A percentile compares a stretch with the other conserved stretches of the same genome.
Conservation (phyloP, 768 basidiomycete species). For the Amanita phalloides region DNA sequence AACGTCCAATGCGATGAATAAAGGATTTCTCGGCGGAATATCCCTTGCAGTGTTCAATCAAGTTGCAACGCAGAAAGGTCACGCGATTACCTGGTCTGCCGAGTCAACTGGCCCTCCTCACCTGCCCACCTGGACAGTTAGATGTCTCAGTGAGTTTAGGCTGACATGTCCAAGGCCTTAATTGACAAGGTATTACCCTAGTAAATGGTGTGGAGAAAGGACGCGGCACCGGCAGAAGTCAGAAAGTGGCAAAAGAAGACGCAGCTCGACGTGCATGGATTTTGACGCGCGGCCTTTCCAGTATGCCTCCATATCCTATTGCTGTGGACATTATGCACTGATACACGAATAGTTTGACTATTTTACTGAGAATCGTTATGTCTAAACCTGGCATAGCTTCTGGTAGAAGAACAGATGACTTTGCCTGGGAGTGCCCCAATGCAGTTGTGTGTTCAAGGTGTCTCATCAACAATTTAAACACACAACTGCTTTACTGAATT, state of each 20-base stretch:
- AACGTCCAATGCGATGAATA: slow-evolving; percentile 11
- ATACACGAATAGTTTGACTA: background rate
- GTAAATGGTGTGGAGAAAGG: slow-evolving; percentile 44
- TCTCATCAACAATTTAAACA: background rate
- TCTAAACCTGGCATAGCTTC: background rate
- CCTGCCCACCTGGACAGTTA: slow-evolving; percentile 46
- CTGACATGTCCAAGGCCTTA: background rate
- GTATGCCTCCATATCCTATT: background rate
- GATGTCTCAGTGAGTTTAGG: slow-evolving; percentile 34
- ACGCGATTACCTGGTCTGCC: slow-evolving; percentile 34
- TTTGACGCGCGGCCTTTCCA: background rate
- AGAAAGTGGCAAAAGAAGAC: slow-evolving; percentile 59
- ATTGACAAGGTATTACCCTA: slow-evolving; percentile 12
- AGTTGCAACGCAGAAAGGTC: slow-evolving; percentile 36
- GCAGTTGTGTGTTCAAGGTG: background rate
- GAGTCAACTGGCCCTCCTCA: slow-evolving; percentile 40
- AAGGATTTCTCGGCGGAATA: slow-evolving; percentile 13
- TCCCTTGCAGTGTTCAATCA: slow-evolving; percentile 42
- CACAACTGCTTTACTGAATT: background rate
- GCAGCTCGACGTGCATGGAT: slow-evolving; percentile 49
- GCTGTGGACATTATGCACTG: background rate
- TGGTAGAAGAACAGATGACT: background rate
- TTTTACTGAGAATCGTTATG: background rate
- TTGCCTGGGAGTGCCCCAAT: background rate
- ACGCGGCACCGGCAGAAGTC: slow-evolving; percentile 41